A percentile compares a stretch with the other conserved stretches of the same genome.
phyloP scores from a whole-genome alignment of 495 filamentous ascomycete genomes.

The Bacidia rubella region DNA sequence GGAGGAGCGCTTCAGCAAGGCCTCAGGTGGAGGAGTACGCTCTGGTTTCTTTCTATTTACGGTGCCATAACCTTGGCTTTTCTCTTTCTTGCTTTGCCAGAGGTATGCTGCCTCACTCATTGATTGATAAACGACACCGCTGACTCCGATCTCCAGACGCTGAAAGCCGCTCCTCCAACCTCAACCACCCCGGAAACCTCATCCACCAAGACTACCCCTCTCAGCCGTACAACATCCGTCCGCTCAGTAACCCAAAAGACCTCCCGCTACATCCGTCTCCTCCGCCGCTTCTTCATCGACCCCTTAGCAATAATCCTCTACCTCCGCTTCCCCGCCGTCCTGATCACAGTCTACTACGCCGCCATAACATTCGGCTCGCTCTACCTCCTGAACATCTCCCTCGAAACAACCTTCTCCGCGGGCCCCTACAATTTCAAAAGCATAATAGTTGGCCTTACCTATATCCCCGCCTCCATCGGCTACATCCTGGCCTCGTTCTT shows the following conservation, averaged over 20 bases:
- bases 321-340: conserved; percentile 66
- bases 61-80: conserved; percentile 51
- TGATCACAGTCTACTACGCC: conserved; percentile 69
- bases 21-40: conserved; percentile 71
- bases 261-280: conserved; percentile 33
- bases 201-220: conserved; percentile 16
- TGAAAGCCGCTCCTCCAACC: conserved; percentile 19
- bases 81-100: conserved; percentile 56
- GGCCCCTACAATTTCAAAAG: conserved; percentile 63
- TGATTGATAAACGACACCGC: background rate
- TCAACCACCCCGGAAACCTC: conserved; percentile 14
- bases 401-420: conserved; percentile 60
- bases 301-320: conserved; percentile 68
- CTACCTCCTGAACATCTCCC: conserved; percentile 76
- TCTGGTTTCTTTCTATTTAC: conserved; percentile 77
- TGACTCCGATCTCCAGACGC: conserved; percentile 5
- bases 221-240: conserved; percentile 48
- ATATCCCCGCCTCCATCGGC: conserved; percentile 68
- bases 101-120: conserved; percentile 26
- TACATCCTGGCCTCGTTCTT: conserved; percentile 60
- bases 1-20: conserved; percentile 60
- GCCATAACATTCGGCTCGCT: conserved; percentile 69
- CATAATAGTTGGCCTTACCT: conserved; percentile 64
- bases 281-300: conserved; percentile 62
- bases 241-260: conserved; percentile 46